These are phyloP conservation scores for Candida piceae DNA, from an alignment of 805 yeast genomes.

Conservation along the genomic window DNA sequence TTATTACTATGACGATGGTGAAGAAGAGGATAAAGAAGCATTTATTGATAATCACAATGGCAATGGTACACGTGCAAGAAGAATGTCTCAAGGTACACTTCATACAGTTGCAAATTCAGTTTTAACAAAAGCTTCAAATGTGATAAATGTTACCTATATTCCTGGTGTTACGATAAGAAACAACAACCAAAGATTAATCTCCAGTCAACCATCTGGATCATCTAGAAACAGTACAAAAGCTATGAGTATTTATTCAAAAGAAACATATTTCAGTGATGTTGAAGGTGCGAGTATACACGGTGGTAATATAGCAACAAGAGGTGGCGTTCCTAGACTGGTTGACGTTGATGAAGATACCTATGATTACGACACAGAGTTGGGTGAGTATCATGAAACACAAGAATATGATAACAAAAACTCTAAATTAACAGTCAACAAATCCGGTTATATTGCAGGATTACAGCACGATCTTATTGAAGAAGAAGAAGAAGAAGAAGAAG, in stretches of 20 bases:
- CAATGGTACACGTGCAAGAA: constrained; percentile 12
- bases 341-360: constrained; percentile 24
- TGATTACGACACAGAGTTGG: constrained; percentile 16
- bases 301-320: constrained; percentile 27
- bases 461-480: constrained; percentile 22
- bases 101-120: constrained; percentile 52
- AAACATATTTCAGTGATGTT: constrained; percentile 29
- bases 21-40: constrained; percentile 20
- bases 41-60: constrained; percentile 8
- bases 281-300: constrained; percentile 31
- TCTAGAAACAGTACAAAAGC: constrained; percentile 18
- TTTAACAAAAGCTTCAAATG: constrained; percentile 76
- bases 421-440: constrained; percentile 11
- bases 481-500: constrained; percentile 14
- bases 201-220: constrained; percentile 10
- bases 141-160: constrained; percentile 86
- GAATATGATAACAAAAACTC: neutral
- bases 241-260: constrained; percentile 27
- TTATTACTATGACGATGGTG: constrained; percentile 27
- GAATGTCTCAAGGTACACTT: constrained; percentile 27
- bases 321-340: constrained; percentile 23
- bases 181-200: constrained; percentile 20
- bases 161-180: constrained; percentile 83
- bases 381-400: neutral
- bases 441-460: constrained; percentile 17